Percentiles rank a stretch among this genome's conserved stretches.
These are phyloP conservation scores for Colletotrichum tabaci DNA, from an alignment of 2,329 filamentous ascomycete species.

Conservation along the genomic window DNA sequence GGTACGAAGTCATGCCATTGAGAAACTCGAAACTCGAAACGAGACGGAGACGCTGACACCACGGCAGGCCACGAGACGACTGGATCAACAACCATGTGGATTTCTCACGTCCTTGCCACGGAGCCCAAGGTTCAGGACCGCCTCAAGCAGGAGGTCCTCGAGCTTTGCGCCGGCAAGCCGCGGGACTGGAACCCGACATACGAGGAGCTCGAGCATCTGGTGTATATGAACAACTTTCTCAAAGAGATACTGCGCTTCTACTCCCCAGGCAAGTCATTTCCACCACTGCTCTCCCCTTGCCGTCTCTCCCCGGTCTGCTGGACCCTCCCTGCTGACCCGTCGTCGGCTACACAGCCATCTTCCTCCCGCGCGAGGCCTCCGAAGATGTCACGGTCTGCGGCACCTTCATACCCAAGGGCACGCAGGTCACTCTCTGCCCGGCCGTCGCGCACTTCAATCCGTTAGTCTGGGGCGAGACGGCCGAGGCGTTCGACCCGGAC, in stretches of 20 bases:
- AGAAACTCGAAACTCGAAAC: too few relatives aligned
- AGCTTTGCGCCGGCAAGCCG: conserved; percentile 52
- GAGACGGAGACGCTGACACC: neutral
- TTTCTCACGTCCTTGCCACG: conserved; percentile 33
- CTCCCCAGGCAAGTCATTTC: conserved; percentile 45
- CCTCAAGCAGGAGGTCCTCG: conserved; percentile 29
- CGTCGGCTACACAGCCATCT: conserved; percentile 37
- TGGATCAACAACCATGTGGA: conserved; percentile 41
- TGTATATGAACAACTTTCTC: conserved; percentile 56
- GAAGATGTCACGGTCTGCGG: conserved; percentile 49
- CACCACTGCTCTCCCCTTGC: neutral
- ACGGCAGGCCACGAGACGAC: conserved; percentile 39
- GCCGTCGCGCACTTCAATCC: conserved; percentile 47
- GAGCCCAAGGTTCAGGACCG: conserved; percentile 25
- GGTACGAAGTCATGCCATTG: neutral
- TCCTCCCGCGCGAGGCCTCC: conserved; percentile 45
- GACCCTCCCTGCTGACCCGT: neutral
- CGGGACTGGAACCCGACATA: conserved; percentile 52
- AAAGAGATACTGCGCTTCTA: conserved; percentile 56
- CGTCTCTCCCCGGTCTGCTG: too few relatives aligned
- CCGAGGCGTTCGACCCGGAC: conserved; percentile 47
- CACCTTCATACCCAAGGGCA: conserved; percentile 48
- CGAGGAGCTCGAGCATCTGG: conserved; percentile 62
- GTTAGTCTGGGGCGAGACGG: conserved; percentile 49
- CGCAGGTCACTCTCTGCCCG: conserved; percentile 47